Evolutionary conservation across 2,329 filamentous ascomycete genomes (phyloP).

Genomic region (Colletotrichum tabaci): DNA sequence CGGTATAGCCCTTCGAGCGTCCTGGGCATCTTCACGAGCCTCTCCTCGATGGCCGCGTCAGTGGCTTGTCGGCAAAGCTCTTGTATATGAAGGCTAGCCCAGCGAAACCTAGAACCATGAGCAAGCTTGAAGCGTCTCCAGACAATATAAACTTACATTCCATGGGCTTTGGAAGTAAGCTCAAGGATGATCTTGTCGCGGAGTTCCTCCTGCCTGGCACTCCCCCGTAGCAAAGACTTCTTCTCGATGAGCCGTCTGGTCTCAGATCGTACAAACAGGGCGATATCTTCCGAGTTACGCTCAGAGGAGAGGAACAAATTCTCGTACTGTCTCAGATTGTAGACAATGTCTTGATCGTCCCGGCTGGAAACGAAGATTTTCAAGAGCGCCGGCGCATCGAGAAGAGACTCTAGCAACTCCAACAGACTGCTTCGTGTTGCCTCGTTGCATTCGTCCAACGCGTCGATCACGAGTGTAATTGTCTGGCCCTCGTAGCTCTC

Average conservation of each 20-base stretch:
- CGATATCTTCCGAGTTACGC: conserved; percentile 3
- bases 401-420: conserved; percentile 18
- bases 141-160: conserved; percentile 2
- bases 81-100: conserved; percentile 30
- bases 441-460: conserved; percentile 26
- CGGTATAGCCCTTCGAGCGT: conserved; percentile 21
- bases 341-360: conserved; percentile 36
- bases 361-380: conserved; percentile 39
- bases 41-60: conserved; percentile 22
- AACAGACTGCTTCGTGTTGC: conserved; percentile 12
- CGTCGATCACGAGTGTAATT: conserved; percentile 32
- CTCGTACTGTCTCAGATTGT: conserved; percentile 4
- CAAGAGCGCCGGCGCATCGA: conserved; percentile 16
- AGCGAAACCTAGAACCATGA: conserved; percentile 28
- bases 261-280: background rate
- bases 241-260: background rate
- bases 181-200: background rate
- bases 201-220: conserved; percentile 1
- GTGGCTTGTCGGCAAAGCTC: conserved; percentile 11
- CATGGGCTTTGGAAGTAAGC: background rate
- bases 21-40: conserved; percentile 20
- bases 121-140: background rate
- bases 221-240: background rate
- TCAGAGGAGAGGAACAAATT: conserved; percentile 23
- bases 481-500: conserved; percentile 1